These are phyloP conservation scores for Ormosia semicastrata DNA, from an alignment of 306 rosid genomes.

Conservation along the genomic window DNA sequence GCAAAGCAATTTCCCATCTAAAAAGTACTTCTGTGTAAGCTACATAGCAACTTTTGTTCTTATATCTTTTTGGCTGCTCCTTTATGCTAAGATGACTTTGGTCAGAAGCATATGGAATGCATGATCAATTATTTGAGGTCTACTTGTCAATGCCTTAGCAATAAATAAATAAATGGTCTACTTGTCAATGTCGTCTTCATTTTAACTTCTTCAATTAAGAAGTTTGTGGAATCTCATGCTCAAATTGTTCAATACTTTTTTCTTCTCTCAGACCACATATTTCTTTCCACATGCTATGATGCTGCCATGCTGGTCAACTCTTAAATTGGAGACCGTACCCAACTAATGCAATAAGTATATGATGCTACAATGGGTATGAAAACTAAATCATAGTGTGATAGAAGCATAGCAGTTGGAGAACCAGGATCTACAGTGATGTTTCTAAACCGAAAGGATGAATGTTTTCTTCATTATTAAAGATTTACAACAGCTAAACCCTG, in stretches of 20 bases:
- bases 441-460: too few species aligned
- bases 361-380: too few species aligned
- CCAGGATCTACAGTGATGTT: too few species aligned
- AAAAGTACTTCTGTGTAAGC: neutral
- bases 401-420: too few species aligned
- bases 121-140: neutral
- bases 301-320: too few species aligned
- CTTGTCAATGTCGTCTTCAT: neutral
- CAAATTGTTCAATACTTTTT: neutral
- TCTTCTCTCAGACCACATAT: neutral
- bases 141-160: neutral
- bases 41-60: neutral
- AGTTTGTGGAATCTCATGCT: neutral
- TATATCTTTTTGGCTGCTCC: neutral
- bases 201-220: conserved; percentile 1
- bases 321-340: neutral
- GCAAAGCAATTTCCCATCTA: neutral
- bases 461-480: too few species aligned
- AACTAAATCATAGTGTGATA: too few species aligned
- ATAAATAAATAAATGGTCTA: neutral
- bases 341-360: neutral
- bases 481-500: too few species aligned
- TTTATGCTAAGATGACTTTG: neutral
- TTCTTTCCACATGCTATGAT: neutral
- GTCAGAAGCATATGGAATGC: neutral